Percentiles rank a stretch among this genome's conserved stretches.
These are phyloP conservation scores for Cantharellus anzutake DNA, from an alignment of 768 basidiomycete genomes.

Conservation along the genomic window DNA sequence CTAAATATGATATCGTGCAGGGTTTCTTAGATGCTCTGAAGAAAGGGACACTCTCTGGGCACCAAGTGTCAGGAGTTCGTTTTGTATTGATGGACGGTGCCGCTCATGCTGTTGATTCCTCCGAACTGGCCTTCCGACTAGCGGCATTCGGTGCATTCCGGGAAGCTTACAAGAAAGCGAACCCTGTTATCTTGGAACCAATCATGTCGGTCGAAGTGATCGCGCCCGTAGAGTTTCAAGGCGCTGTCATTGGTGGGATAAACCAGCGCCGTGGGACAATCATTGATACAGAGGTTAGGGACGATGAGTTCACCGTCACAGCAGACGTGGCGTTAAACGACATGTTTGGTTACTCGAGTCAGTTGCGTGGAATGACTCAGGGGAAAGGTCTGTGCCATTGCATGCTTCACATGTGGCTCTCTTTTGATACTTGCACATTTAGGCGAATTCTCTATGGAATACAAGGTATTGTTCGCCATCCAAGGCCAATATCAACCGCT, in stretches of 20 bases:
- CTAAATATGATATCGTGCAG: slow-evolving; percentile 20
- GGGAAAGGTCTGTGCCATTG: slow-evolving; percentile 81
- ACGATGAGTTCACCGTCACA: slow-evolving; percentile 84
- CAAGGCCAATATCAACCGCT: slow-evolving; percentile 1
- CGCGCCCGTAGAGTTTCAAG: slow-evolving; percentile 89
- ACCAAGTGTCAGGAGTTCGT: slow-evolving; percentile 67
- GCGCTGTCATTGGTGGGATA: slow-evolving; percentile 78
- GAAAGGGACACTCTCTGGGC: slow-evolving; percentile 78
- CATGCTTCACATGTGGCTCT: slow-evolving; percentile 16
- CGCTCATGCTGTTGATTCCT: slow-evolving; percentile 88
- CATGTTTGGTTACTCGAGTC: slow-evolving; percentile 95
- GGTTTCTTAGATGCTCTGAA: slow-evolving; percentile 90
- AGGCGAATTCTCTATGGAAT: slow-evolving; percentile 31
- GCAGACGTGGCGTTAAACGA: slow-evolving; percentile 93
- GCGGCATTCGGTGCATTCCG: slow-evolving; percentile 85
- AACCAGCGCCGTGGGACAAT: slow-evolving; percentile 88
- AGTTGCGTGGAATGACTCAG: slow-evolving; percentile 83
- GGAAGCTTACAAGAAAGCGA: slow-evolving; percentile 62
- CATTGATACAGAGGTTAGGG: slow-evolving; percentile 86
- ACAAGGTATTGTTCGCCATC: slow-evolving; percentile 29
- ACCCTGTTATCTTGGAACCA: slow-evolving; percentile 81
- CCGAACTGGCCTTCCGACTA: slow-evolving; percentile 85
- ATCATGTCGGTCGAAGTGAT: slow-evolving; percentile 98
- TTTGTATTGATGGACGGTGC: slow-evolving; percentile 84
- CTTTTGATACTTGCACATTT: slow-evolving; percentile 17